Base-by-base conservation (phyloP, 2,329 filamentous ascomycete genomes). In the Zasmidium angulare region DNA sequence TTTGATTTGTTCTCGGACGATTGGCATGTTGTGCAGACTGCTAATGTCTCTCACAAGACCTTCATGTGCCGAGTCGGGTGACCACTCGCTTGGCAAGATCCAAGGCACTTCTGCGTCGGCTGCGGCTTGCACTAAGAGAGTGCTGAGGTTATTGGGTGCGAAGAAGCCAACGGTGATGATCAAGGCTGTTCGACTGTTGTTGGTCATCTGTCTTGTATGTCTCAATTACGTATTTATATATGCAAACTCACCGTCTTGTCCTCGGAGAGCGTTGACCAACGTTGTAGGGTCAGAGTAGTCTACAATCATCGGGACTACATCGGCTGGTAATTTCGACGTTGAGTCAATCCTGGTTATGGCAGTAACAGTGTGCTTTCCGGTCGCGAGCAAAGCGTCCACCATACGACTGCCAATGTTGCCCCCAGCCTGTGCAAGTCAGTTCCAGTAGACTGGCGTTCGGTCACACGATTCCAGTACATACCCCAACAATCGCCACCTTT, bases 351-450 rank as follows among this genome's bases (percentile, higher is more conserved):
- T 80, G 1, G 78, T 79, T 36, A 85, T 69, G 60, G 79, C 79
- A 0, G 81, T 84, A 60, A 84, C 69, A 10, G 65, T 77, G 67
- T 82, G 79, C 46, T 77, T 76, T 55, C 78, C 78, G 24, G 73
- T 75, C 26, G 72, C 70, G 48, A 79, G 64, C 4, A 82, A 71
- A 10, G 72, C 72, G 6, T 71, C 63, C 46, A 73, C 63, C 49
- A 77, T 75, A 36, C 68, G 62, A 1, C 60, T 17, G n/a, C 36
- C 36, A 19, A 43, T 43, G 36, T 43, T 43, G 10, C 36, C 36
- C 7, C 36, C 36, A 17, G 36, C 36, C 36, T 43, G n/a, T 7
- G 14, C 11, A 43, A 17, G 36, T 43, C 22, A 26, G 47, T 19
- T 10, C 22, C 9, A 43, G 36, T 3, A 43, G 6, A 43, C 29